Evolutionary conservation across 148 eudicot species (phyloP), one percentile per base, ranked within the genome.

Genomic region (Simmondsia chinensis): DNA sequence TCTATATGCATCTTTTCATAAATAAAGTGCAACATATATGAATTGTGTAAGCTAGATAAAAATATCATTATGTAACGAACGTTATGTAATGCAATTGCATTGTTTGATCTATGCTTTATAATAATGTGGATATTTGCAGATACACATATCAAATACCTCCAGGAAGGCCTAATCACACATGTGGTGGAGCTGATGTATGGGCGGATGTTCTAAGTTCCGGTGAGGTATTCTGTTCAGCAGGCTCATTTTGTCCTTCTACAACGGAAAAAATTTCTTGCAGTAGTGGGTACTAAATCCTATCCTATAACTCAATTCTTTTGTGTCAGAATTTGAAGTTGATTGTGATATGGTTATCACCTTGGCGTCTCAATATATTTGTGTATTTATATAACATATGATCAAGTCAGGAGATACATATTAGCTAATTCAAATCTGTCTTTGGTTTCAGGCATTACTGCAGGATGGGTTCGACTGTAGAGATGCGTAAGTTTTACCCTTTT

Each of bases 111-210:
- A n/a, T n/a, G n/a, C n/a, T n/a, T n/a, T n/a, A n/a, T n/a, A n/a
- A n/a, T n/a, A n/a, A n/a, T n/a, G n/a, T n/a, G n/a, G n/a, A n/a
- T 26, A 41, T 55, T 50, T 68, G 42, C 89, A 91, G 99, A 68
- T 91, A 85, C 43, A 47, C 56, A 42, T 91, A 91, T 59, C 88
- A 79, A 60, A 67, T 82, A 33, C 95, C 99, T 49, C 83, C 94
- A 39, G 86, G 85, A 44, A 79, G 65, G 56, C 47, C 50, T 19
- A 79, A 79, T 50, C 95, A 84, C 63, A 54, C 77, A 18, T 91
- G 99, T 53, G 99, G 95, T 21, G 86, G 81, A 61, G 99, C 99
- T 22, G 95, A 82, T 72, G 52, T 63, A 49, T 91, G 99, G 99
- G 81, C 86, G 12, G 80, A 77, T 56, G 75, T 79, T 23, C 7